Evolutionary conservation across 306 rosid genomes (phyloP).

Genomic region (Castanospermum australe): DNA sequence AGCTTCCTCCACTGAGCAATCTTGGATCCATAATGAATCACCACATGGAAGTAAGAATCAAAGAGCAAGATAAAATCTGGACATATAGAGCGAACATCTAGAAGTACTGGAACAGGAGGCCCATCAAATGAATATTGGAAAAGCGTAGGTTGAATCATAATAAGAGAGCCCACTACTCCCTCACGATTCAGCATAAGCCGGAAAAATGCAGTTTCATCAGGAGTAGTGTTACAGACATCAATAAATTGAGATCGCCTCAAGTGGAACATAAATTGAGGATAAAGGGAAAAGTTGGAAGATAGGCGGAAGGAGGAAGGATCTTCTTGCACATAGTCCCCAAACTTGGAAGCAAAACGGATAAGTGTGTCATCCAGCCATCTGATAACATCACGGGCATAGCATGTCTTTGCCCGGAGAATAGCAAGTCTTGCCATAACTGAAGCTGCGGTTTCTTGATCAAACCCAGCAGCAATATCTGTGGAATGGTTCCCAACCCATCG

Average conservation of each 20-base stretch:
- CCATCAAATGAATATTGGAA: conserved; percentile 84
- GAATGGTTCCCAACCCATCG: conserved; percentile 83
- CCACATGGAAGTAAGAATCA: conserved; percentile 85
- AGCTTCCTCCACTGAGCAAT: conserved; percentile 85
- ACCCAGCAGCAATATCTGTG: conserved; percentile 77
- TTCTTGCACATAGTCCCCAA: conserved; percentile 84
- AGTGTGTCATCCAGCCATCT: conserved; percentile 88
- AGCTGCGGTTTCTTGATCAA: conserved; percentile 94
- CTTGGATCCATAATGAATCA: conserved; percentile 82
- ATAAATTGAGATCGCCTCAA: conserved; percentile 88
- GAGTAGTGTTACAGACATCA: conserved; percentile 73
- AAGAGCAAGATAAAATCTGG: conserved; percentile 85
- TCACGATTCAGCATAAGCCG: conserved; percentile 80
- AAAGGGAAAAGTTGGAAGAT: conserved; percentile 81
- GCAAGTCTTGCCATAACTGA: conserved; percentile 88
- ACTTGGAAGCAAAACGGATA: conserved; percentile 68
- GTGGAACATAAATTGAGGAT: conserved; percentile 90
- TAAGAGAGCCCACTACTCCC: conserved; percentile 80
- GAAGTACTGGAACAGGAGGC: conserved; percentile 84
- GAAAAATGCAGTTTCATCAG: conserved; percentile 89
- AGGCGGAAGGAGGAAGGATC: conserved; percentile 82
- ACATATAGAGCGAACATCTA: conserved; percentile 72
- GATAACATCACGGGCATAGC: conserved; percentile 77
- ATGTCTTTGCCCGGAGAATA: conserved; percentile 71
- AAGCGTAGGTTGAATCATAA: conserved; percentile 95